These are phyloP conservation scores for Coix lacrymajobi DNA, from an alignment of 176 grass and related monocot genomes.

Conservation along the genomic window DNA sequence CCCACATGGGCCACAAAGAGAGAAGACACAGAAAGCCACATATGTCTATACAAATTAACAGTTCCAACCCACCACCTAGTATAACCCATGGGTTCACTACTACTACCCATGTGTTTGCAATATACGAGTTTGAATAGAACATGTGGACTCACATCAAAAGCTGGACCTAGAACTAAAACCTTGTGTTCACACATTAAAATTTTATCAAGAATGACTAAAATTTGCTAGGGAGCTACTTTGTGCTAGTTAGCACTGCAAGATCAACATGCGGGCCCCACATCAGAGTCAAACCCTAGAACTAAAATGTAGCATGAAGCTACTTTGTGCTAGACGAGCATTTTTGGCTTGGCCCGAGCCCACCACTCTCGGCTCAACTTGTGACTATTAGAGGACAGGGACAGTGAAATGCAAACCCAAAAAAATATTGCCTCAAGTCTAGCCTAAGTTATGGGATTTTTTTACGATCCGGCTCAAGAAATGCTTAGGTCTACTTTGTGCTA, in stretches of 20 bases:
- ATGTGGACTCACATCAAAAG: background rate
- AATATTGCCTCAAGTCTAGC: background rate
- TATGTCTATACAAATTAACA: too few species aligned
- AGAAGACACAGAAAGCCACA: too few species aligned
- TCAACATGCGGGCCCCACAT: background rate
- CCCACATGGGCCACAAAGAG: too few species aligned
- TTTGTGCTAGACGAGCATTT: too few species aligned
- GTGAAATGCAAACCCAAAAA: background rate
- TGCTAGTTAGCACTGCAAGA: background rate
- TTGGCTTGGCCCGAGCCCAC: too few species aligned
- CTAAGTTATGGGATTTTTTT: background rate
- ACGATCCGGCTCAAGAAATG: background rate
- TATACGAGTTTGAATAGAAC: background rate
- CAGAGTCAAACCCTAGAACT: too few species aligned
- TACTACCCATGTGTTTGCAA: background rate
- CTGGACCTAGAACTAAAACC: background rate
- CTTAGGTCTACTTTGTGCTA: background rate
- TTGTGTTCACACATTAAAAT: background rate
- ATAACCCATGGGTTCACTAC: background rate
- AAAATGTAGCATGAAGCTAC: too few species aligned
- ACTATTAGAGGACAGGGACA: background rate
- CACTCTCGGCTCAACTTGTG: background rate
- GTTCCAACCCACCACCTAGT: background rate
- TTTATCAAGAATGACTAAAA: background rate
- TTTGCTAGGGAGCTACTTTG: background rate